Evolutionary conservation across 371 early-diverging fungal species (phyloP), one percentile per base, ranked within the genome.

Genomic region (Mortierella sp.): DNA sequence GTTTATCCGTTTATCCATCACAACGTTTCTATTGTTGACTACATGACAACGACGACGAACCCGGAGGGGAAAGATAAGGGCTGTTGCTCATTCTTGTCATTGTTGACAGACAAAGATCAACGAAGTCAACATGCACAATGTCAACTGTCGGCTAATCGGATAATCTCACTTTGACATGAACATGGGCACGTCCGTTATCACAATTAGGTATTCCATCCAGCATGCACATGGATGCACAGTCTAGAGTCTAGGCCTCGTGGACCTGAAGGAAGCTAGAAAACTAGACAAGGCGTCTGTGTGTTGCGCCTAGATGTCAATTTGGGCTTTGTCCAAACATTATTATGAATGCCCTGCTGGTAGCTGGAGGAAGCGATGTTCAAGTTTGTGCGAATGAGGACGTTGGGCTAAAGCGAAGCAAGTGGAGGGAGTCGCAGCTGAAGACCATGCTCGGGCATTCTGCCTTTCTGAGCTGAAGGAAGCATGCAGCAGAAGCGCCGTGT

Each of bases 1-100:
- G 58, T 58, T 58, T 58, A 58, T 58, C 58, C 58, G 58, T 58
- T 58, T 58, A 58, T 58, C 58, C 58, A 34, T 58, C 34, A 58
- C 58, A 58, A 19, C n/a, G n/a, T n/a, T n/a, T 16, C 58, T 58
- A 34, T 58, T 58, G 19, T 58, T 22, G 47, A n/a, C 19, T 6
- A 34, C 19, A 22, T 31, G 58, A 22, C 58, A 14, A 58, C 29
- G 58, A 31, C 50, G 2, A 37, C 34, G 19, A 31, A 58, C 8
- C 6, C 16, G 31, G 13, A 16, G 6, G 16, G 13, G 19, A 58
- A 19, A 31, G 34, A 58, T 31, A 34, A 34, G 19, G 16, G 3
- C 19, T 2, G 29, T 6, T 31, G 58, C 31, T 58, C 58, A 58
- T 58, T 19, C 34, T 22, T 58, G 58, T 58, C 58, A 58, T 58